These are phyloP conservation scores for Inga laurina DNA, from an alignment of 306 rosid species.

Conservation along the genomic window DNA sequence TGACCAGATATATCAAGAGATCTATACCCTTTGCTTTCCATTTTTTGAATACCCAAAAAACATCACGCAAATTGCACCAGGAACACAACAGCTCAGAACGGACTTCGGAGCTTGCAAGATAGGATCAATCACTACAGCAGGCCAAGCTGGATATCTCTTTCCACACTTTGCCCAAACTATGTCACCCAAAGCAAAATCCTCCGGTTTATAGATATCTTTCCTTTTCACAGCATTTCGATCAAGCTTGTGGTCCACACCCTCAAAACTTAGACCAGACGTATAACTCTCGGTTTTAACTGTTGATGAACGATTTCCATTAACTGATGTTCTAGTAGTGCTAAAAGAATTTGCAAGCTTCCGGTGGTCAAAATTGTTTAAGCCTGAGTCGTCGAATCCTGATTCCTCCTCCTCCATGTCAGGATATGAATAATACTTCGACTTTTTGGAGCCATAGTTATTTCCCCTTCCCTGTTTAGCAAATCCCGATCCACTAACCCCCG, in stretches of 20 bases:
- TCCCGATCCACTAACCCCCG: slow-evolving; percentile 30
- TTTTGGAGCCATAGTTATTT: slow-evolving; percentile 34
- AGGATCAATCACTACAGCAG: slow-evolving; percentile 93
- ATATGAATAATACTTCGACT: slow-evolving; percentile 33
- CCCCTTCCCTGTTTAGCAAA: slow-evolving; percentile 35
- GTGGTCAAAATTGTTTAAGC: slow-evolving; percentile 28
- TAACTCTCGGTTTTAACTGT: slow-evolving; percentile 35
- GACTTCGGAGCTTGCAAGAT: slow-evolving; percentile 78
- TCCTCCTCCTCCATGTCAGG: slow-evolving; percentile 38
- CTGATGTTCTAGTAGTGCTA: slow-evolving; percentile 9
- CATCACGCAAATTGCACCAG: slow-evolving; percentile 85
- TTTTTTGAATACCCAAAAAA: slow-evolving; percentile 89
- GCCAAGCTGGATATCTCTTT: slow-evolving; percentile 94
- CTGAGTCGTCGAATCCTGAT: slow-evolving; percentile 29
- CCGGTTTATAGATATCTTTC: slow-evolving; percentile 67
- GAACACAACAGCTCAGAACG: slow-evolving; percentile 69
- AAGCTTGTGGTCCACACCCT: slow-evolving; percentile 35
- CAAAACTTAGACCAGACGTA: slow-evolving; percentile 48
- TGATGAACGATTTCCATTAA: slow-evolving; percentile 15
- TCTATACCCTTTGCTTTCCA: slow-evolving; percentile 78
- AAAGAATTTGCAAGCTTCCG: slow-evolving; percentile 33
- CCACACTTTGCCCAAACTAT: slow-evolving; percentile 98
- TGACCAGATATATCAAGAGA: background rate
- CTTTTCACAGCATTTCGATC: slow-evolving; percentile 44
- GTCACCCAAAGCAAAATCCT: slow-evolving; percentile 89